A percentile compares a stretch with the other conserved stretches of the same genome.
These are phyloP conservation scores for Dictyostelium citrinum DNA, from an alignment of 78 protist genomes.

Conservation along the genomic window DNA sequence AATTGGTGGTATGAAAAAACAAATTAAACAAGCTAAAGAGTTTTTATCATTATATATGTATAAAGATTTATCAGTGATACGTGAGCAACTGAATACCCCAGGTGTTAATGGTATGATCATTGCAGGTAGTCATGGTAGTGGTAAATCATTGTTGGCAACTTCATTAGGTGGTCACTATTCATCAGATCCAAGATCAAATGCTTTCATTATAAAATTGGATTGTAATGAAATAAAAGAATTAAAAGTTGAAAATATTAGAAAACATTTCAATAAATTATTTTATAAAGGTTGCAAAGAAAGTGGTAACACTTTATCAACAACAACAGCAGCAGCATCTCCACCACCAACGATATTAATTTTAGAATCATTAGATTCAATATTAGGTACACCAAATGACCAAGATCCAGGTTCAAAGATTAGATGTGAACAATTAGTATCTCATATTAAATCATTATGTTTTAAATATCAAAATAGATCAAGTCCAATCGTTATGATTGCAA, in stretches of 20 bases:
- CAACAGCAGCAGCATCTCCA: background rate
- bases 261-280: background rate
- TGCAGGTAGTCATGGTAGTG: constrained; percentile 52
- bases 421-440: constrained; percentile 4
- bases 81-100: constrained; percentile 6
- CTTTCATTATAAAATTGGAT: constrained; percentile 10
- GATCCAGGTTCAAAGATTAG: constrained; percentile 62
- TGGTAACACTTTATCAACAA: background rate
- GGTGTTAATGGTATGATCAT: constrained; percentile 40
- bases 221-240: constrained; percentile 13
- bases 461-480: background rate
- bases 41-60: background rate
- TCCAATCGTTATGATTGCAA: constrained; percentile 27
- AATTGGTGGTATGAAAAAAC: constrained; percentile 47
- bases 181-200: background rate
- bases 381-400: constrained; percentile 52
- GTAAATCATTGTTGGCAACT: constrained; percentile 16
- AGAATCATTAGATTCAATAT: constrained; percentile 28
- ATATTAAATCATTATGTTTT: background rate
- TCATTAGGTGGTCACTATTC: constrained; percentile 14
- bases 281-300: background rate
- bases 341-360: background rate
- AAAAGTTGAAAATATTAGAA: constrained; percentile 45
- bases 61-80: background rate
- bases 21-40: constrained; percentile 14